phyloP scores from a whole-genome alignment of 768 basidiomycete species.

The Boletus reticuloceps region DNA sequence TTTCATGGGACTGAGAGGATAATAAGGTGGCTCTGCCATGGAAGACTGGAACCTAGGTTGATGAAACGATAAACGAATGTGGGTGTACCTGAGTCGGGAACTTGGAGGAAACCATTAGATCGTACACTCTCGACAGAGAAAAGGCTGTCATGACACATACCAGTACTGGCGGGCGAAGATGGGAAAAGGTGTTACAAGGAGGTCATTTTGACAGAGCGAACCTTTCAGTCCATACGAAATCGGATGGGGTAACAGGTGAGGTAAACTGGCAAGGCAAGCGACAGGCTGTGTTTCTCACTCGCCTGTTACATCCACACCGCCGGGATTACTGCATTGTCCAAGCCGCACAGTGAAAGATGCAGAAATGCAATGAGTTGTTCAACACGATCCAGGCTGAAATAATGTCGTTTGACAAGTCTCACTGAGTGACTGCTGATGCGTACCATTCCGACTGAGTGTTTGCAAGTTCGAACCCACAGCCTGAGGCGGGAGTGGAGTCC shows the following conservation, averaged over 20 bases:
- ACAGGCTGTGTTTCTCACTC: too few species aligned
- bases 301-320: too few species aligned
- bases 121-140: background rate
- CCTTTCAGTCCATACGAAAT: background rate
- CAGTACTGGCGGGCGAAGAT: background rate
- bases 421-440: too few species aligned
- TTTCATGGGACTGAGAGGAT: slow-evolving; percentile 15
- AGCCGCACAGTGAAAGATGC: too few species aligned
- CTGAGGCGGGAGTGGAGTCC: too few species aligned
- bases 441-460: too few species aligned
- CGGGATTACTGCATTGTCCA: too few species aligned
- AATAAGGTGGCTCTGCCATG: slow-evolving; percentile 21
- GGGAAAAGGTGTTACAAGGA: background rate
- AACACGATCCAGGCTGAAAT: too few species aligned
- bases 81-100: background rate
- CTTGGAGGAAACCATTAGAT: background rate
- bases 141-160: background rate
- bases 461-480: too few species aligned
- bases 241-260: background rate
- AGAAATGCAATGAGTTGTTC: too few species aligned
- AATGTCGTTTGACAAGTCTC: too few species aligned
- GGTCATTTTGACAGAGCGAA: too few species aligned
- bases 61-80: slow-evolving; percentile 7
- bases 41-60: background rate
- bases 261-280: background rate